A percentile compares a stretch with the other conserved stretches of the same genome.
phyloP scores from a whole-genome alignment of 2,329 filamentous ascomycete species.

The Colletotrichum salicis region DNA sequence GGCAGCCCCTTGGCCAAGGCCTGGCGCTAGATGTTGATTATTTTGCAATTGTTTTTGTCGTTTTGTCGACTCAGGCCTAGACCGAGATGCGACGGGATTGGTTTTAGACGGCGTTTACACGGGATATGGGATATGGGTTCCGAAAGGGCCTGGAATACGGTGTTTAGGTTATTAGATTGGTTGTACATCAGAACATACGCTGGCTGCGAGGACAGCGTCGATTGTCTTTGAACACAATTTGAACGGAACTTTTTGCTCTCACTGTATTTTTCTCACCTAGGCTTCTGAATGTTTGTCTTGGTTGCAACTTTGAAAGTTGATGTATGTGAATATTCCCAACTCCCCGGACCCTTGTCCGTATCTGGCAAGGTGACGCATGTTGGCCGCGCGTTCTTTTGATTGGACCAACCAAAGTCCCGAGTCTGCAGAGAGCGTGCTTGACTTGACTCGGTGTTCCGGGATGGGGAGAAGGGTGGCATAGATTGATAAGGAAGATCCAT shows the following conservation, averaged over 20 bases:
- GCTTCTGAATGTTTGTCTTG: no score
- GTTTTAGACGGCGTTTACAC: constrained; percentile 23
- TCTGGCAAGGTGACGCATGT: constrained; percentile 32
- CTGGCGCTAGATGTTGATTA: constrained; percentile 50
- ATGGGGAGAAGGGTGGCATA: background rate
- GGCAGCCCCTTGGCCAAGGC: constrained; percentile 75
- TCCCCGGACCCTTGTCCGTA: constrained; percentile 11
- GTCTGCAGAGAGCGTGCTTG: background rate
- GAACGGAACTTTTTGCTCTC: background rate
- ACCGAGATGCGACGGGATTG: background rate
- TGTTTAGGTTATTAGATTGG: constrained; percentile 19
- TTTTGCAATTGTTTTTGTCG: background rate
- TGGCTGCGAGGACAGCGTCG: constrained; percentile 20
- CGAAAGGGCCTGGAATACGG: constrained; percentile 14
- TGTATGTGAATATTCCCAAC: no score
- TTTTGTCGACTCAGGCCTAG: background rate
- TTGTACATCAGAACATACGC: constrained; percentile 22
- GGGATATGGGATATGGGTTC: constrained; percentile 4
- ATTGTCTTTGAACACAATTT: constrained; percentile 10
- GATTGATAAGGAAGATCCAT: constrained; percentile 19
- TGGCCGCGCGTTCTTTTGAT: constrained; percentile 31
- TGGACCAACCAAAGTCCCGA: constrained; percentile 16
- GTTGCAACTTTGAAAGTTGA: no score
- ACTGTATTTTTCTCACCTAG: no score
- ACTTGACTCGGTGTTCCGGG: constrained; percentile 21